These are phyloP conservation scores for Xylariaceae sp. DNA, from an alignment of 2,329 filamentous ascomycete species.

Conservation along the genomic window DNA sequence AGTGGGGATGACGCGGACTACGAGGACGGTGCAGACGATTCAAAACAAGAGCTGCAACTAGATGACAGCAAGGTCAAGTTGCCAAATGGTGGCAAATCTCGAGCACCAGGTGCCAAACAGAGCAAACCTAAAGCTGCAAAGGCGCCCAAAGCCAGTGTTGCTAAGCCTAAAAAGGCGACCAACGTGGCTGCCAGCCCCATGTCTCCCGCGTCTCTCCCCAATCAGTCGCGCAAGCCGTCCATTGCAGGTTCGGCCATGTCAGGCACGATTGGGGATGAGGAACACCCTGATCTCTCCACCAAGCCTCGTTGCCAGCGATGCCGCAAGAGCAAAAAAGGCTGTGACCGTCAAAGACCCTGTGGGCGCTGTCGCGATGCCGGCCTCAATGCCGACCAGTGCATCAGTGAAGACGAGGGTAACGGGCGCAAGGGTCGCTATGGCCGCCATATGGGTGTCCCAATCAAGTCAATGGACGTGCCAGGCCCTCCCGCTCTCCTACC, in stretches of 20 bases:
- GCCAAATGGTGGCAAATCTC: constrained; percentile 32
- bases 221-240: constrained; percentile 69
- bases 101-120: constrained; percentile 36
- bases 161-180: constrained; percentile 52
- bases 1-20: constrained; percentile 60
- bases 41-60: constrained; percentile 36
- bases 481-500: constrained; percentile 34
- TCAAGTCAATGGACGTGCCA: constrained; percentile 52
- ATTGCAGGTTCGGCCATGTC: constrained; percentile 54
- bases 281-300: constrained; percentile 85
- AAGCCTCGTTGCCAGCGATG: constrained; percentile 97
- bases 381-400: constrained; percentile 85
- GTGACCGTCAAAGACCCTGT: constrained; percentile 92
- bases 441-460: constrained; percentile 65
- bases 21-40: constrained; percentile 41
- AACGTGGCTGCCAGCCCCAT: constrained; percentile 45
- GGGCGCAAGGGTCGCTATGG: constrained; percentile 91
- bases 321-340: constrained; percentile 99
- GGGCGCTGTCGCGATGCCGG: constrained; percentile 94
- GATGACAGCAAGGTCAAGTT: constrained; percentile 43
- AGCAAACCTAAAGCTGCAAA: constrained; percentile 43
- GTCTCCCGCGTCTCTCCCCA: constrained; percentile 63
- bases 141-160: constrained; percentile 38
- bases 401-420: constrained; percentile 97
- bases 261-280: constrained; percentile 70